These are phyloP conservation scores for Suillus placidus DNA, from an alignment of 768 basidiomycete species.

Conservation along the genomic window DNA sequence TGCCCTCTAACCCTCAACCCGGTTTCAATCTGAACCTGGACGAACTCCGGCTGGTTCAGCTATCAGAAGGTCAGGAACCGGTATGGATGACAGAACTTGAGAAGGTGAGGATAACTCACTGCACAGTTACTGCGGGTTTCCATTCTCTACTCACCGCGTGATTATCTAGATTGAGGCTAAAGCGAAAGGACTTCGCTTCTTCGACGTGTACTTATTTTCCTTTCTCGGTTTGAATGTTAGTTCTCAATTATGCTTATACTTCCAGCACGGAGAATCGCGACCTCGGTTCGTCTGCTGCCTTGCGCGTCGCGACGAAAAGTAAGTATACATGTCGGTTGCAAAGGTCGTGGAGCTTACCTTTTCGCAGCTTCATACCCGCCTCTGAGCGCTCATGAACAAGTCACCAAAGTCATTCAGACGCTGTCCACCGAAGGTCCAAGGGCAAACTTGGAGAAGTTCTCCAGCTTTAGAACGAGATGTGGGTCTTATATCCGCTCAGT, in stretches of 20 bases:
- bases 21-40: constrained; percentile 76
- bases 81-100: constrained; percentile 89
- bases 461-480: constrained; percentile 24
- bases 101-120: constrained; percentile 54
- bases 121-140: not conserved
- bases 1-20: constrained; percentile 18
- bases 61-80: constrained; percentile 62
- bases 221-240: constrained; percentile 11
- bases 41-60: constrained; percentile 73
- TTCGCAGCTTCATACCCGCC: constrained; percentile 54
- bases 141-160: not conserved
- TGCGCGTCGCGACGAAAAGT: constrained; percentile 43
- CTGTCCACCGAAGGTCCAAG: constrained; percentile 67
- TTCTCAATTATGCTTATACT: constrained; percentile 15
- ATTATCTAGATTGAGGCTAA: constrained; percentile 69
- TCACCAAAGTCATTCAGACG: constrained; percentile 62
- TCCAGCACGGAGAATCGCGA: constrained; percentile 75
- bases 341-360: not conserved
- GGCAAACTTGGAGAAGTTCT: constrained; percentile 25
- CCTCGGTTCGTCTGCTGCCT: constrained; percentile 46
- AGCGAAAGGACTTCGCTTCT: constrained; percentile 77
- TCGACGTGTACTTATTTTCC: constrained; percentile 69
- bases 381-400: constrained; percentile 62
- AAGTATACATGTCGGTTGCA: constrained; percentile 22
- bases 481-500: not conserved